These are phyloP conservation scores for Biscogniauxia sp. DNA, from an alignment of 2,329 filamentous ascomycete species.

Conservation along the genomic window DNA sequence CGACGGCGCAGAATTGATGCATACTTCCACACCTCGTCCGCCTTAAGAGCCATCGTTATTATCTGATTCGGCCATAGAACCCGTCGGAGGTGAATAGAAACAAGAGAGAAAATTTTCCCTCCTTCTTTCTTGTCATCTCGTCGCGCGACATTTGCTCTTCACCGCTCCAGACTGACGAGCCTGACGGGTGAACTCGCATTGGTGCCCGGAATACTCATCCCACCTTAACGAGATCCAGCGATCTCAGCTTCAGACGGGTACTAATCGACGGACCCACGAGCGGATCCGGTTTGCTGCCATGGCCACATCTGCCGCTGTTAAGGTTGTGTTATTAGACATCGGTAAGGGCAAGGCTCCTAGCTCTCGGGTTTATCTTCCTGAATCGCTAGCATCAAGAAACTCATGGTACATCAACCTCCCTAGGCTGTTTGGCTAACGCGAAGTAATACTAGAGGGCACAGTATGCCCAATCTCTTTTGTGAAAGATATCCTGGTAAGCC, in stretches of 20 bases:
- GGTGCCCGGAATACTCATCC: constrained; percentile 15
- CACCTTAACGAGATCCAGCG: constrained; percentile 12
- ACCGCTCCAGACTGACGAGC: constrained; percentile 21
- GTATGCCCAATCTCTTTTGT: constrained; percentile 83
- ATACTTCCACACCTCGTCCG: constrained; percentile 17
- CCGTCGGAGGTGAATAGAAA: constrained; percentile 9
- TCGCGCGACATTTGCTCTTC: constrained; percentile 17
- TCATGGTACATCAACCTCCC: constrained; percentile 34
- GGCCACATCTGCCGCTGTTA: constrained; percentile 36
- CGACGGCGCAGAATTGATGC: constrained; percentile 23
- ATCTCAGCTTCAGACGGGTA: constrained; percentile 8
- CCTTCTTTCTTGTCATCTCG: neutral
- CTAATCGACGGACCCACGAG: constrained; percentile 11
- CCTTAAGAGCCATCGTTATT: constrained; percentile 3
- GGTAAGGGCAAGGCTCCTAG: constrained; percentile 42
- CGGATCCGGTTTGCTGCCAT: constrained; percentile 24
- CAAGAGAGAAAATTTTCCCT: neutral
- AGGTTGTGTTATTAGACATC: constrained; percentile 56
- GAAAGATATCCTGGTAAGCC: constrained; percentile 75
- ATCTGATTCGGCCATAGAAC: constrained; percentile 17
- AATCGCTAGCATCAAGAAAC: constrained; percentile 19
- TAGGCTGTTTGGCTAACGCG: constrained; percentile 40
- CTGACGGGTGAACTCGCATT: constrained; percentile 21
- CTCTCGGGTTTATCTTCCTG: constrained; percentile 19
- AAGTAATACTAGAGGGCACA: constrained; percentile 64